Conservation (phyloP, 1,139 yeast genomes). For the Williopsis jadinii region DNA sequence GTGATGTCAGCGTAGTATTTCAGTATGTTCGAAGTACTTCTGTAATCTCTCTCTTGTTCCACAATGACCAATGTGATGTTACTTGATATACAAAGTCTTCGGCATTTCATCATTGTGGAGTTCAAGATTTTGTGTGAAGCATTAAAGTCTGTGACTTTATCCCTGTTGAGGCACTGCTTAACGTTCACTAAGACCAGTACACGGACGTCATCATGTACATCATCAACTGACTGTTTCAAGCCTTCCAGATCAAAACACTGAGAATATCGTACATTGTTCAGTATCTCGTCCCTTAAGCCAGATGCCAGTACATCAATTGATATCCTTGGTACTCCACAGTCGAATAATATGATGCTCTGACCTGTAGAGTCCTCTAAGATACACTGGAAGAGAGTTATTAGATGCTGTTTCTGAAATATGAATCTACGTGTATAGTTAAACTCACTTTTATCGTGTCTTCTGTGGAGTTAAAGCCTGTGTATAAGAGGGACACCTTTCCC, state of each 20-base stretch:
- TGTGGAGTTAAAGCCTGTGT: too few relatives aligned
- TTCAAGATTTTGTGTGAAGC: constrained; percentile 4
- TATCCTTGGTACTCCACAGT: constrained; percentile 2
- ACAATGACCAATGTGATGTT: too few relatives aligned
- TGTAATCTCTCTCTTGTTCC: too few relatives aligned
- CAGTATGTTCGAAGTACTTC: too few relatives aligned
- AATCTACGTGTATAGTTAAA: too few relatives aligned
- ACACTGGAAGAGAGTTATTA: too few relatives aligned
- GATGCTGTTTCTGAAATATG: too few relatives aligned
- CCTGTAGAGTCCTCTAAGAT: too few relatives aligned
- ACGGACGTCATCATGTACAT: neutral
- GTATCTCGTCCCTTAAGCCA: neutral
- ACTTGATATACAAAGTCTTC: too few relatives aligned
- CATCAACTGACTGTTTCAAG: neutral
- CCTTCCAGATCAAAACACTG: constrained; percentile 7
- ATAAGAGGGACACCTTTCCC: too few relatives aligned
- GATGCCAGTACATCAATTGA: constrained; percentile 1
- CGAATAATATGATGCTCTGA: neutral
- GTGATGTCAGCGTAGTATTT: too few relatives aligned
- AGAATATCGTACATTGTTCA: constrained; percentile 1
- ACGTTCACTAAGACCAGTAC: constrained; percentile 1
- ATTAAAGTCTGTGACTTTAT: constrained; percentile 2
- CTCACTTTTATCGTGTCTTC: too few relatives aligned
- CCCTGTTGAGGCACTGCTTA: constrained; percentile 2
- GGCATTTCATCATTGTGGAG: constrained; percentile 4